These are phyloP conservation scores for Eudorina sp. DNA, from an alignment of 139 green algal species.

Conservation along the genomic window DNA sequence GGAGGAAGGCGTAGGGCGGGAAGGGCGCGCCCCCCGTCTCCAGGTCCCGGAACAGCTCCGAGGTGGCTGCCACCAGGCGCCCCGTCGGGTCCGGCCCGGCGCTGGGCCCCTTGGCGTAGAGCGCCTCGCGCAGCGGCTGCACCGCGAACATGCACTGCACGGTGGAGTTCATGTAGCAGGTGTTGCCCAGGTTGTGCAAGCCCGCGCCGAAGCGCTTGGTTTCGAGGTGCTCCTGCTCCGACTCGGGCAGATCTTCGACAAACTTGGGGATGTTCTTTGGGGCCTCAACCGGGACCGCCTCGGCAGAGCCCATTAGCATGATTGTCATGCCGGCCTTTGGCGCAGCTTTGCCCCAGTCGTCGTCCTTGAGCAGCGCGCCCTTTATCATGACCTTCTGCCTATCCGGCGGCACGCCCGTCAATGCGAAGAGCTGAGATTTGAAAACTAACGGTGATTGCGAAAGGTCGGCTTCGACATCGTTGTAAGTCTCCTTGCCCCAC, in stretches of 20 bases:
- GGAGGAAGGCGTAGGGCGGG: slow-evolving; percentile 86
- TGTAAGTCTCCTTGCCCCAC: slow-evolving; percentile 93
- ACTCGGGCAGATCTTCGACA: slow-evolving; percentile 95
- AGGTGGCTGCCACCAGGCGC: slow-evolving; percentile 70
- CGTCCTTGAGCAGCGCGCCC: slow-evolving; percentile 94
- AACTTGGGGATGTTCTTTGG: slow-evolving; percentile 83
- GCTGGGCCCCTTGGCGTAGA: background rate
- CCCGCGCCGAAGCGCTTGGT: slow-evolving; percentile 85
- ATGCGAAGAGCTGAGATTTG: slow-evolving; percentile 96
- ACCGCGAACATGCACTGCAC: slow-evolving; percentile 89
- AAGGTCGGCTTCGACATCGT: slow-evolving; percentile 91
- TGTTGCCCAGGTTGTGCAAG: slow-evolving; percentile 97
- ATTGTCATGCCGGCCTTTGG: slow-evolving; percentile 91
- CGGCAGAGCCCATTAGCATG: slow-evolving; percentile 97
- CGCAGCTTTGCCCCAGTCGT: slow-evolving; percentile 88
- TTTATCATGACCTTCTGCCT: slow-evolving; percentile 99
- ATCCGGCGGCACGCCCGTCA: slow-evolving; percentile 94
- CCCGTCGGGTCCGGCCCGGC: slow-evolving; percentile 16
- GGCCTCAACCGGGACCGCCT: slow-evolving; percentile 77
- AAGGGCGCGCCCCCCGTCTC: slow-evolving; percentile 76
- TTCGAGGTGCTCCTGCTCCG: slow-evolving; percentile 77
- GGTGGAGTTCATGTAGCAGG: slow-evolving; percentile 98
- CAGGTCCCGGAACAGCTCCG: slow-evolving; percentile 88
- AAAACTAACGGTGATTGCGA: slow-evolving; percentile 85
- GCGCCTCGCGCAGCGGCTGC: slow-evolving; percentile 59